These are phyloP conservation scores for Eleusine indica DNA, from an alignment of 176 grass and related monocot species.

Conservation along the genomic window DNA sequence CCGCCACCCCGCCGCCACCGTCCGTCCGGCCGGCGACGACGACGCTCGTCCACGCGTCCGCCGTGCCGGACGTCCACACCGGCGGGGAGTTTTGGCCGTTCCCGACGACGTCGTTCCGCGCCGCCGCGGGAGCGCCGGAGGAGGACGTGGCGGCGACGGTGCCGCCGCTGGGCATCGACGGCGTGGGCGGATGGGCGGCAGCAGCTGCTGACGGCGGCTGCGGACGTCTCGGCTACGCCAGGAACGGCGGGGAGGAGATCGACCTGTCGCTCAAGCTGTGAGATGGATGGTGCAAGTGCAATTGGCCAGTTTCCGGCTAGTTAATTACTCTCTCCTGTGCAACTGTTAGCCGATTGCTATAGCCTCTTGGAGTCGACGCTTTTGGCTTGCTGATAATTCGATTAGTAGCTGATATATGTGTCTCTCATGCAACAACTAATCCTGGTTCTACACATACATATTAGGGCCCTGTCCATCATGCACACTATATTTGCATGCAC, in stretches of 20 bases:
- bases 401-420: neutral
- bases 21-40: neutral
- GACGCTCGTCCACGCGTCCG: neutral
- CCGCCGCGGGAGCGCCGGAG: neutral
- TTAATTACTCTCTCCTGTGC: neutral
- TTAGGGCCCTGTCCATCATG: neutral
- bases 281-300: conserved; percentile 9
- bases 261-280: conserved; percentile 62
- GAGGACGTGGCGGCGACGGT: neutral
- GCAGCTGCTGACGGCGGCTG: neutral
- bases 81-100: neutral
- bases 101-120: neutral
- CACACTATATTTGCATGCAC: neutral
- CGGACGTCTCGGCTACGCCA: neutral
- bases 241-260: conserved; percentile 40
- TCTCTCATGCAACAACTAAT: neutral
- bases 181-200: conserved; percentile 1
- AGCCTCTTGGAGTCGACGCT: neutral
- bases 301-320: neutral
- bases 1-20: neutral
- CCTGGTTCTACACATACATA: neutral
- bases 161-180: neutral
- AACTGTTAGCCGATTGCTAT: neutral
- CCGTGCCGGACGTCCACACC: neutral
- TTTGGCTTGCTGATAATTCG: neutral